Percentiles rank a stretch among this genome's conserved stretches.
Evolutionary conservation across 2,329 filamentous ascomycete genomes (phyloP).

Genomic region (Paecilomyces dactylethromorphus): DNA sequence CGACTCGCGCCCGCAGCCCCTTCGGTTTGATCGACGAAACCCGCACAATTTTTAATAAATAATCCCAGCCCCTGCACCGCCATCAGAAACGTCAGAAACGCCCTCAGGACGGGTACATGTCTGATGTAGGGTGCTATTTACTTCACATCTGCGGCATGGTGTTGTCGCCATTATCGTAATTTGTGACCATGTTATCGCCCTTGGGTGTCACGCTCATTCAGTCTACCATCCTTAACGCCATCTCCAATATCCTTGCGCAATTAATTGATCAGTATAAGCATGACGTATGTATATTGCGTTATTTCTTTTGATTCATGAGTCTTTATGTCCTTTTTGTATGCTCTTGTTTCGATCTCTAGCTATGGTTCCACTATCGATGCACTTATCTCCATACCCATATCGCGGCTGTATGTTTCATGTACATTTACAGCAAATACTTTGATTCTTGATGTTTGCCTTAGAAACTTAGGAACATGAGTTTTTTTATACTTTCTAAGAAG

Average conservation of each 20-base stretch:
- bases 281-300: conserved; percentile 17
- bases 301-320: not conserved
- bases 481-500: not conserved
- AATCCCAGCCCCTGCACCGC: not conserved
- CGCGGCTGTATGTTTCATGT: not conserved
- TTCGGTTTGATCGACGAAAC: not conserved
- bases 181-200: conserved; percentile 15
- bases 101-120: not conserved
- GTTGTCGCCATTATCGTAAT: not conserved
- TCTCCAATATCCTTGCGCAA: conserved; percentile 32
- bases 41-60: not conserved
- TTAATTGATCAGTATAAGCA: conserved; percentile 30
- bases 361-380: not conserved
- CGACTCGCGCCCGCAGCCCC: not conserved
- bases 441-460: not conserved
- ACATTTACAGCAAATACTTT: not conserved
- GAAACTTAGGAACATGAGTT: not conserved
- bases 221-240: conserved; percentile 29
- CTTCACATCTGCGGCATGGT: not conserved
- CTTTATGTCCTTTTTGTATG: not conserved
- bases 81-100: not conserved
- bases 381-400: not conserved
- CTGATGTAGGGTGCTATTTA: not conserved
- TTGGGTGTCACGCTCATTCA: conserved; percentile 29
- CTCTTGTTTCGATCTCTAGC: not conserved